Evolutionary conservation across 257 asterid species (phyloP).

Genomic region (Nicotiana sylvestris): DNA sequence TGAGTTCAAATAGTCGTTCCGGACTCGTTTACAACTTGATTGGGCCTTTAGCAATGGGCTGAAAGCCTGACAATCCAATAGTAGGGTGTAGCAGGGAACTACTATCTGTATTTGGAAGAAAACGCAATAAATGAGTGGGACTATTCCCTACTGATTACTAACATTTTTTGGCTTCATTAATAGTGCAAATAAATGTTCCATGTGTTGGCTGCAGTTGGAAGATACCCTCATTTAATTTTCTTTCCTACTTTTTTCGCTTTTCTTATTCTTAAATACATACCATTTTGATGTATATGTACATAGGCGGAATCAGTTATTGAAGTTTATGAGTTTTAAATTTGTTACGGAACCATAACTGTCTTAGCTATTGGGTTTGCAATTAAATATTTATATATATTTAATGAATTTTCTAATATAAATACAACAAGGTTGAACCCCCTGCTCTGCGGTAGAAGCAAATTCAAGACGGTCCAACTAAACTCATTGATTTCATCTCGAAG

Average conservation of each 20-base stretch:
- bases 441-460: no score
- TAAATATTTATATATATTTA: no score
- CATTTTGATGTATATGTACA: not conserved
- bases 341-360: no score
- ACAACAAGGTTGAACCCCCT: no score
- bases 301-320: no score
- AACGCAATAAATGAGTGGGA: not conserved
- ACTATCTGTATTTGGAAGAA: slow-evolving; percentile 1
- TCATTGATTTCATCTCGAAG: no score
- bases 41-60: not conserved
- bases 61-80: not conserved
- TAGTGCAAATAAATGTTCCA: not conserved
- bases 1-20: no score
- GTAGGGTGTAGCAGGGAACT: not conserved
- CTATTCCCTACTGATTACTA: not conserved
- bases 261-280: not conserved
- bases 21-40: not conserved
- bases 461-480: no score
- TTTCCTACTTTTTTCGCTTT: not conserved
- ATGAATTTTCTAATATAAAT: no score
- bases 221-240: not conserved
- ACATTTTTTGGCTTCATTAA: not conserved
- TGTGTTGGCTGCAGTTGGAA: slow-evolving; percentile 4
- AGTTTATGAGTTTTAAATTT: no score
- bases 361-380: no score